Conservation (phyloP, 2,329 filamentous ascomycete genomes). For the Penicillium sp. region DNA sequence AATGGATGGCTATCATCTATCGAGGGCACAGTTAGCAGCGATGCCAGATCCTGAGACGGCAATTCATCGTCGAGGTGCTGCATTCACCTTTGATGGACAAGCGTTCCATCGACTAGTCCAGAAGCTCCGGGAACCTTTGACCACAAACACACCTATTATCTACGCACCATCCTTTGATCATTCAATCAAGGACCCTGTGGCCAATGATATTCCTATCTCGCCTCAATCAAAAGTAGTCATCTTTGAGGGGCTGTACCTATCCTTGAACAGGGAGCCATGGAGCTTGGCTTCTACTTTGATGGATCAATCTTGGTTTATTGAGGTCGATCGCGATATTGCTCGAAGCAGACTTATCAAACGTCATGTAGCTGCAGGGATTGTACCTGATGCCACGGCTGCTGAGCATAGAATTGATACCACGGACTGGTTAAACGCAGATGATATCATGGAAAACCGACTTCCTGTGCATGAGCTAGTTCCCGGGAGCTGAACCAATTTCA, state of each 20-base stretch:
- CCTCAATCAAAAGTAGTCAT: conserved; percentile 35
- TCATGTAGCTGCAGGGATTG: conserved; percentile 10
- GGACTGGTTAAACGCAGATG: conserved; percentile 14
- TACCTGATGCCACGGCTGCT: conserved; percentile 8
- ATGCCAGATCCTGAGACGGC: conserved; percentile 77
- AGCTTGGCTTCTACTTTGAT: conserved; percentile 31
- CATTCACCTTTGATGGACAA: conserved; percentile 84
- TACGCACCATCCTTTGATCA: conserved; percentile 37
- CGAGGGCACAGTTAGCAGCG: conserved; percentile 75
- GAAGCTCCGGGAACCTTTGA: background rate
- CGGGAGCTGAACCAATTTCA: background rate
- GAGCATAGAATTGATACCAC: conserved; percentile 10
- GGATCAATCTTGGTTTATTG: conserved; percentile 35
- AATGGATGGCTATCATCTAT: conserved; percentile 95
- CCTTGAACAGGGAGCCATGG: conserved; percentile 38
- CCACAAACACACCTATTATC: conserved; percentile 23
- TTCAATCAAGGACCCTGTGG: conserved; percentile 39
- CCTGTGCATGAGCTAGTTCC: conserved; percentile 3
- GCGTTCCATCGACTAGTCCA: conserved; percentile 5
- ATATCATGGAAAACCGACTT: conserved; percentile 10
- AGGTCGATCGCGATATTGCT: conserved; percentile 12
- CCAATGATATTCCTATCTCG: conserved; percentile 31
- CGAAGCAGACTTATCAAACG: conserved; percentile 5
- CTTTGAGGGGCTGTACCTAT: conserved; percentile 43
- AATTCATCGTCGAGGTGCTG: conserved; percentile 80